Base-by-base conservation (phyloP, 2,329 filamentous ascomycete species). In the Calonectria ilicicola region DNA sequence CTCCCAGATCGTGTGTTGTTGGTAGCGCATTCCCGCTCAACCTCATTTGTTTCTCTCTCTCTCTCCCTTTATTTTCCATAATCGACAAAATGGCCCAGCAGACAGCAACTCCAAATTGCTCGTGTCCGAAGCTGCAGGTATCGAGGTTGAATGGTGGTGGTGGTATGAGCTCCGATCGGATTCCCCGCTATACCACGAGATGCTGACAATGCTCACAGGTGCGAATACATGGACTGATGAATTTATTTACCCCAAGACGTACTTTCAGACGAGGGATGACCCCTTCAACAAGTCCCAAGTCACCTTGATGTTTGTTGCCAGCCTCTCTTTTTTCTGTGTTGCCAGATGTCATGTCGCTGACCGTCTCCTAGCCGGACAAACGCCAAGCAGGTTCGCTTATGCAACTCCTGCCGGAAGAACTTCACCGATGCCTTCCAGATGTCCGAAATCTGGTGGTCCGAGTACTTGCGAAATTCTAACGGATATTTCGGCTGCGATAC, bases 401-500 rank as follows among this genome's bases (percentile, higher is more conserved):
- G 58, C 26, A 0, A 7, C 7, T n/a, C 5, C 17, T 63, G 58
- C 7, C 38, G 58, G 23, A 26, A 21, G 40, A 29, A 5, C 58
- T 69, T 69, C 46, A 46, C 46, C 32, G 5, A 26, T 14, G 26
- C 38, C 44, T 69, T 69, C 4, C 35, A 23, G 6, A 64, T 69
- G 19, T 56, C 66, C 3, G 35, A 46, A 9, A 35, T 69, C 12
- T 69, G 66, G 66, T 69, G 66, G 66, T 63, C 66, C 1, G 26
- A 58, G 21, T 64, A 53, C 27, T 53, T 5, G 10, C 32, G 66
- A 8, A 69, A 63, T 19, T 64, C 66, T 12, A 69, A 69, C 8
- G 66, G 66, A n/a, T 69, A 69, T 35, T 69, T 69, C 15, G 66
- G 66, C 35, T 69, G 46, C n/a, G 66, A 69, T 8, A 64, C 66